A percentile compares a stretch with the other conserved stretches of the same genome.
These are phyloP conservation scores for Chamaenerion angustifolium DNA, from an alignment of 345 rosid genomes.

Conservation along the genomic window DNA sequence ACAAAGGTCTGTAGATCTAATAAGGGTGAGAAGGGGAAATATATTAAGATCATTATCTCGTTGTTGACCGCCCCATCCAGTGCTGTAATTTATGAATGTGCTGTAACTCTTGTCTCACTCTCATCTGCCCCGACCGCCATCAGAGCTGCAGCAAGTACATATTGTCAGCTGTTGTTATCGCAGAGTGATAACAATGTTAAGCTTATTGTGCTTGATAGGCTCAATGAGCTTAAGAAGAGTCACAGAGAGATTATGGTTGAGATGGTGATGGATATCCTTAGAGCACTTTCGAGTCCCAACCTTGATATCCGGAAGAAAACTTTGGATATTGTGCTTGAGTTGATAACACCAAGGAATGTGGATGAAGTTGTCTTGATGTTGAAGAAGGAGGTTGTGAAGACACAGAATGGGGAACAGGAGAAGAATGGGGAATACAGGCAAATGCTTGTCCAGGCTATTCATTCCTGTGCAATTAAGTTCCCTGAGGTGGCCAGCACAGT, in stretches of 20 bases:
- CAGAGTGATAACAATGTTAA: slow-evolving; percentile 90
- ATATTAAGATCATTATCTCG: slow-evolving; percentile 15
- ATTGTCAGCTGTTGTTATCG: slow-evolving; percentile 68
- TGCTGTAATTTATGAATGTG: slow-evolving; percentile 16
- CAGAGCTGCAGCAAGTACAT: slow-evolving; percentile 73
- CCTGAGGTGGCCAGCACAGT: slow-evolving; percentile 93
- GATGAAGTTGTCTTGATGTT: slow-evolving; percentile 65
- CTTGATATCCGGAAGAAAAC: slow-evolving; percentile 78
- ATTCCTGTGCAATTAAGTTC: slow-evolving; percentile 79
- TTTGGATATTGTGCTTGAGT: slow-evolving; percentile 67
- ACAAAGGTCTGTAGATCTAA: slow-evolving; percentile 14
- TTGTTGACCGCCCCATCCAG: slow-evolving; percentile 15
- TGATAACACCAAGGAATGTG: slow-evolving; percentile 65
- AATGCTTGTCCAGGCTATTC: slow-evolving; percentile 89
- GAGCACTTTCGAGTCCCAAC: slow-evolving; percentile 87
- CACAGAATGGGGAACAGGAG: slow-evolving; percentile 80
- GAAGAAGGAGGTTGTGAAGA: slow-evolving; percentile 88
- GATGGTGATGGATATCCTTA: slow-evolving; percentile 76
- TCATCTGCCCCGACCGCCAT: slow-evolving; percentile 89
- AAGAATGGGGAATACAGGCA: slow-evolving; percentile 87
- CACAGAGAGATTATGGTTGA: slow-evolving; percentile 79
- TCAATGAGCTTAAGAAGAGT: slow-evolving; percentile 56
- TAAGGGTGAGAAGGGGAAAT: slow-evolving; percentile 17
- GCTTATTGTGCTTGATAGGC: slow-evolving; percentile 74
- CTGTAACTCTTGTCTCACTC: slow-evolving; percentile 63